Percentiles rank a stretch among this genome's conserved stretches.
These are phyloP conservation scores for Diutina rugosa DNA, from an alignment of 1,139 yeast genomes.

Conservation along the genomic window DNA sequence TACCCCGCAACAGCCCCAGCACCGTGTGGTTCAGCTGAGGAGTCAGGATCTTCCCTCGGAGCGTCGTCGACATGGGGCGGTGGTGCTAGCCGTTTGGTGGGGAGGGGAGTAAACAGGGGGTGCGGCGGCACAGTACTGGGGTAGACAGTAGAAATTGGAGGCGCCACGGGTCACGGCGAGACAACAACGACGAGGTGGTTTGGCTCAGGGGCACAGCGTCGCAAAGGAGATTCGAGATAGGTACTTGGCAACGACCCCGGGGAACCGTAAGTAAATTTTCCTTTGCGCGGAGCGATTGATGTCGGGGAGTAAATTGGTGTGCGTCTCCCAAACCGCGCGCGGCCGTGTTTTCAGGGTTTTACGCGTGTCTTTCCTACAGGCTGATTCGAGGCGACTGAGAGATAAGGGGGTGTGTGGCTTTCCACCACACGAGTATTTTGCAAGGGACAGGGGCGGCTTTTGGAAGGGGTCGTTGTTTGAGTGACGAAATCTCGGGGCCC, in stretches of 20 bases:
- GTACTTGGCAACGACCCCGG: background rate
- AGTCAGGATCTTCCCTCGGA: background rate
- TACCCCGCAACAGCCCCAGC: constrained; percentile 8
- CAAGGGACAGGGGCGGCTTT: no score
- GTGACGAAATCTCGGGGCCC: no score
- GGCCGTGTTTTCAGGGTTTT: background rate
- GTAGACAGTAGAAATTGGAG: no score
- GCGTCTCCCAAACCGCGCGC: background rate
- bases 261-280: background rate
- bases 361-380: no score
- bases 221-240: background rate
- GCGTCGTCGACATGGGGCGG: background rate
- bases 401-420: background rate
- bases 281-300: background rate
- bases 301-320: background rate
- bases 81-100: background rate
- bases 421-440: no score
- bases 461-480: no score
- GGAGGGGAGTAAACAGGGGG: background rate
- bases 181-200: background rate
- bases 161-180: no score
- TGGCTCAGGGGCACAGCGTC: no score
- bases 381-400: background rate
- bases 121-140: background rate
- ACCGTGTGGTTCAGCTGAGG: background rate